These are phyloP conservation scores for Echinosophora koreensis DNA, from an alignment of 306 rosid species.

Conservation along the genomic window DNA sequence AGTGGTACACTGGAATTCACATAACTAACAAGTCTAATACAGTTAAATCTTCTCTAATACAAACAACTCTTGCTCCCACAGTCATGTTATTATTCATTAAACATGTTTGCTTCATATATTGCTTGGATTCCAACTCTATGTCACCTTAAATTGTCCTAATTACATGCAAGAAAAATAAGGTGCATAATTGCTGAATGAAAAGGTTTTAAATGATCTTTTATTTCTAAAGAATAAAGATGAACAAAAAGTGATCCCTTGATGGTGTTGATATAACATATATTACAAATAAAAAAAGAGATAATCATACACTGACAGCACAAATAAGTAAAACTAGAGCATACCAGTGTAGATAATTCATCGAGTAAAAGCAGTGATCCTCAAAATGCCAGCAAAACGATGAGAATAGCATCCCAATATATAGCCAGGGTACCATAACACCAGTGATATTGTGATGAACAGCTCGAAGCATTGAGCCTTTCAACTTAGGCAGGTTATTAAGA, in stretches of 20 bases:
- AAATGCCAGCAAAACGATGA: slow-evolving; percentile 99
- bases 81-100: slow-evolving; percentile 35
- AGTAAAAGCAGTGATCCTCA: slow-evolving; percentile 98
- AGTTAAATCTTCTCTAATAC: slow-evolving; percentile 9
- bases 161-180: slow-evolving; percentile 9
- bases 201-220: not conserved
- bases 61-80: slow-evolving; percentile 23
- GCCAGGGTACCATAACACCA: slow-evolving; percentile 99
- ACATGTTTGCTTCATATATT: slow-evolving; percentile 14
- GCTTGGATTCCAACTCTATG: slow-evolving; percentile 21
- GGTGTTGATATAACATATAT: slow-evolving; percentile 7
- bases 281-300: slow-evolving; percentile 1
- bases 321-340: slow-evolving; percentile 52
- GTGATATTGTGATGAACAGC: slow-evolving; percentile 92
- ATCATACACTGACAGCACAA: not conserved
- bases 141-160: slow-evolving; percentile 12
- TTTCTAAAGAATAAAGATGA: not conserved
- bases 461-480: slow-evolving; percentile 90
- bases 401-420: slow-evolving; percentile 96
- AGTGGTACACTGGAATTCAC: too few relatives aligned
- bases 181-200: slow-evolving; percentile 3
- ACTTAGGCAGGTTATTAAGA: slow-evolving; percentile 94
- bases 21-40: slow-evolving; percentile 18
- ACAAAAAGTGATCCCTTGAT: not conserved
- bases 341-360: slow-evolving; percentile 99